Evolutionary conservation across 148 eudicot genomes (phyloP), one percentile per base, ranked within the genome.

Genomic region (Simmondsia chinensis): DNA sequence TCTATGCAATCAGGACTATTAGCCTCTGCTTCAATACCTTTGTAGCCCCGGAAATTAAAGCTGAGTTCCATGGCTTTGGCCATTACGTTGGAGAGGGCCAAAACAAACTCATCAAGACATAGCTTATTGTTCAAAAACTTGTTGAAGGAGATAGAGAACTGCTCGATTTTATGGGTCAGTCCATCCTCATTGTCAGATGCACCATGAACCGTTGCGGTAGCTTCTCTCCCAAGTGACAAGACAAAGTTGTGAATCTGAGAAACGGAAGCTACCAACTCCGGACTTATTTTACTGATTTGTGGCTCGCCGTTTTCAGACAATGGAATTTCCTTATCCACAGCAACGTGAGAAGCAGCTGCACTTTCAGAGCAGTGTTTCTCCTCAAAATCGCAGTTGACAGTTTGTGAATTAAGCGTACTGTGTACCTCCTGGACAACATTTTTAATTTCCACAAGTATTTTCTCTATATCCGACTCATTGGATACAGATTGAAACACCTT

Each of bases 1-100:
- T 91, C 99, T 3, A 91, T 86, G 57, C 94, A 91, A 51, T 83
- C 95, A 61, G 83, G 79, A 68, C 76, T 66, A 52, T 30, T 68
- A 21, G 64, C 63, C 54, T 82, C 95, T 13, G 46, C 48, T 51
- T 71, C 88, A 43, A 57, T 70, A 33, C 41, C 62, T 59, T 77
- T 82, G 69, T 70, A 76, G 28, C 86, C 81, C 47, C 65, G 50
- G 46, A 79, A 52, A 62, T 57, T 73, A 43, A 74, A 72, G 39
- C 65, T 66, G 28, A 86, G 83, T 38, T 74, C 74, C 43, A 76
- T 61, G 21, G 79, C 88, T 61, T 76, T 62, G 39, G 30, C 39
- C 34, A 91, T 46, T 14, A 91, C 80, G 48, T 61, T 69, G 16
- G 99, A 85, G 32, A 91, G 73, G 31, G 77, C 70, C 12, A 67